These are phyloP conservation scores for Aquilaria sinensis DNA, from an alignment of 345 rosid species.

Conservation along the genomic window DNA sequence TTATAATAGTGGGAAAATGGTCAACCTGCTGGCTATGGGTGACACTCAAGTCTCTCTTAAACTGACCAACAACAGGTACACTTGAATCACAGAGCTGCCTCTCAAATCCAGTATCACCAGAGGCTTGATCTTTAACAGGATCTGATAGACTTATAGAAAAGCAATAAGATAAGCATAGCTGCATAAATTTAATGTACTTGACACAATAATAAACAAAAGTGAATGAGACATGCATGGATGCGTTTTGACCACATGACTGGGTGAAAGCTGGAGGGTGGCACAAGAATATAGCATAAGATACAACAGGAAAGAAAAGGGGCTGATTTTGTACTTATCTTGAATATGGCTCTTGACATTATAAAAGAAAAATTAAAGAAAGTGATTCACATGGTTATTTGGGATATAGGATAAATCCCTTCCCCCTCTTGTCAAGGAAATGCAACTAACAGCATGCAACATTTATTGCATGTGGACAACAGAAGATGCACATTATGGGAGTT, in stretches of 20 bases:
- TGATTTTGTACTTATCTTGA: too few species aligned
- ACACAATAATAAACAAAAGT: conserved; percentile 8
- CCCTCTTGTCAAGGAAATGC: too few species aligned
- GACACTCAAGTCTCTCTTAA: conserved; percentile 32
- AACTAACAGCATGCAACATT: too few species aligned
- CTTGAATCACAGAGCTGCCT: conserved; percentile 41
- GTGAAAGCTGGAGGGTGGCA: not conserved
- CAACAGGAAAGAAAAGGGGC: not conserved
- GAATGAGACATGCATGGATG: not conserved
- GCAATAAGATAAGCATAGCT: conserved; percentile 51
- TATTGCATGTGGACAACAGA: too few species aligned
- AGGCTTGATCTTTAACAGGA: conserved; percentile 42
- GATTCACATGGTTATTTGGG: too few species aligned
- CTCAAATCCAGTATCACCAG: conserved; percentile 36
- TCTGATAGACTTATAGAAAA: conserved; percentile 67
- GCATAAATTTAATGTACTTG: conserved; percentile 16
- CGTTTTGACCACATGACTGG: not conserved
- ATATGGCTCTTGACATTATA: too few species aligned
- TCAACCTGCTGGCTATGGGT: conserved; percentile 35
- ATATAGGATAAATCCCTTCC: too few species aligned
- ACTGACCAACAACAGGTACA: conserved; percentile 32
- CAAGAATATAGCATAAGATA: not conserved
- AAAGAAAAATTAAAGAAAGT: too few species aligned
- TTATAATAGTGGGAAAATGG: conserved; percentile 45
- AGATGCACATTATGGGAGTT: too few species aligned